Evolutionary conservation across 805 yeast genomes (phyloP), one percentile per base, ranked within the genome.

Genomic region (Kodamaea leandrae): DNA sequence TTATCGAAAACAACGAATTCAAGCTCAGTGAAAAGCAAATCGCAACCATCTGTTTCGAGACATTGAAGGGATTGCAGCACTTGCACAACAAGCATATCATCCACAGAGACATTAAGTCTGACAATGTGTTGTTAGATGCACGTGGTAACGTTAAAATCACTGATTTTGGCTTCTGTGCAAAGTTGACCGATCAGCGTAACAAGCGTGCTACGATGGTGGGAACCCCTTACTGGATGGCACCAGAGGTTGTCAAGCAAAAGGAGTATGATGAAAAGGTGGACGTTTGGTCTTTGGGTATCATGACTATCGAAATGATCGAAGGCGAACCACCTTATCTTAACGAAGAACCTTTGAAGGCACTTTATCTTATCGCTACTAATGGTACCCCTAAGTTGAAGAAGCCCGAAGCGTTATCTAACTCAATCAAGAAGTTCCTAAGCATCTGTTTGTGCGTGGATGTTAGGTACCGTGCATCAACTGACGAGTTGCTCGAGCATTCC

Each of bases 381-480:
- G 93, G 93, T 24, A 85, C 90, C 16, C 93, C 93, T 5, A 79
- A 81, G 55, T 68, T 84, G 50, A 82, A 81, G 58, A 67, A 66
- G 36, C 89, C 91, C 2, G 88, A 82, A 41, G 53, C 71, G 27
- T 68, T 93, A 45, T 80, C 91, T 7, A 72, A 81, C 43, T 80
- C 82, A 24, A 83, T 95, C 44, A 88, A 86, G 69, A 80, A 85
- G 57, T 93, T 93, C 59, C 73, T 93, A 60, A 81, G 90, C 38
- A 87, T 89, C 47, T 89, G 98, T 67, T 71, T 93, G 18, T 88
- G 96, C 64, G 98, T 91, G 26, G 98, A 95, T 61, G 96, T 89
- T 32, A 78, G 85, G 53, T 84, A 83, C 56, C 78, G 99, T 52
- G 98, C 98, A 1, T 77, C 83, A 13, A 87, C 98, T 4, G 89